Evolutionary conservation across 2,329 filamentous ascomycete genomes (phyloP), one percentile per base, ranked within the genome.

Genomic region (Stemphylium beticola): DNA sequence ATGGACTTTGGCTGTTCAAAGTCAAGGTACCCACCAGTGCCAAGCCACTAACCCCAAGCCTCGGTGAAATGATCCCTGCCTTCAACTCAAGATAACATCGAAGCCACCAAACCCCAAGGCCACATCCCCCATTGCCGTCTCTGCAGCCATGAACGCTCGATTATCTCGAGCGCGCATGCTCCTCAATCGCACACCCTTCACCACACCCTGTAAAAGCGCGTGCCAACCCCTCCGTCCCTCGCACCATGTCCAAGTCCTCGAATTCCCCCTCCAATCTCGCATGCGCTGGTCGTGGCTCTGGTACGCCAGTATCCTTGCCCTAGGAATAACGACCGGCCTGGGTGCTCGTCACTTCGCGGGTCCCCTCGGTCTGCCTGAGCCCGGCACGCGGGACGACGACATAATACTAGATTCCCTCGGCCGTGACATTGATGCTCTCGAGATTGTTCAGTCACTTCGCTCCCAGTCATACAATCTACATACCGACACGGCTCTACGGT

Each of bases 361-460:
- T 12, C 69, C 71, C 1, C 58, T 64, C 17, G 61, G 68, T 1
- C 60, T 69, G 0, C 69, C 68, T 4, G 33, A 49, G 7, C 71
- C 69, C 4, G 72, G 71, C 0, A 67, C 67, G 7, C 50, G 46
- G 17, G 71, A 71, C 38, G 73, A 75, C 46, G 53, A 61, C n/a
- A 37, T 66, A 2, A 65, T 67, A 26, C 57, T 75, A 10, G 49
- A 65, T 3, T 68, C 64, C 3, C 59, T 74, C 17, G 44, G 54
- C 14, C 44, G 44, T 10, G 69, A 74, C 22, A 54, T 72, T 32
- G 72, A 75, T 39, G 57, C 56, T 17, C 58, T 75, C 18, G 69
- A 74, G 14, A 58, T 74, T 24, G 72, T 75, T 8, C 67, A 69
- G 36, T 61, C 58, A 4, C 61, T 75, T 46, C 66, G 73, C 31